Evolutionary conservation across 2,329 filamentous ascomycete genomes (phyloP).

Genomic region (Colletotrichum plurivorum): DNA sequence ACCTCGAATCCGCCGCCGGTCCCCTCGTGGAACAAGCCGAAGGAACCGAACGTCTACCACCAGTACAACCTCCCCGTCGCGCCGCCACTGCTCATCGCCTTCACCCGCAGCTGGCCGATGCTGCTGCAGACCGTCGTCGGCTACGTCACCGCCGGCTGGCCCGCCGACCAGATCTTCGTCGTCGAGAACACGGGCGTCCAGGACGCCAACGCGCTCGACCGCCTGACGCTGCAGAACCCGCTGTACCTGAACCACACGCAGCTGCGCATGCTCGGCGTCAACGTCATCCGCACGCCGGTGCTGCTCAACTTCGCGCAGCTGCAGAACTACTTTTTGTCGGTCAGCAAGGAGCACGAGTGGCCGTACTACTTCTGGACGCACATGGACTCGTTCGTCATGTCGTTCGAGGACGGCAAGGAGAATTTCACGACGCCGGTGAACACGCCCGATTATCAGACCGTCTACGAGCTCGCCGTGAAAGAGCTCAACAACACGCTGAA

Average conservation of each 20-base stretch:
- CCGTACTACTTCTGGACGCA: slow-evolving; percentile 69
- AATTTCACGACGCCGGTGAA: slow-evolving; percentile 45
- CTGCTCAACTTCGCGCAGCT: slow-evolving; percentile 68
- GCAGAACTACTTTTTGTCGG: slow-evolving; percentile 66
- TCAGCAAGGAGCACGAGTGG: slow-evolving; percentile 60
- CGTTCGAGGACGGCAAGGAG: slow-evolving; percentile 54
- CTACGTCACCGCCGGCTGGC: slow-evolving; percentile 73
- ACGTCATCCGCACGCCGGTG: slow-evolving; percentile 65
- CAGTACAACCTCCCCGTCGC: slow-evolving; percentile 54
- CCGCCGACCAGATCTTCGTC: slow-evolving; percentile 68
- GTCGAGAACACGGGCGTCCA: slow-evolving; percentile 73
- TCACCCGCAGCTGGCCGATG: slow-evolving; percentile 69
- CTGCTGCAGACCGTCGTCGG: slow-evolving; percentile 69
- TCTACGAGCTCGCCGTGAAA: slow-evolving; percentile 57
- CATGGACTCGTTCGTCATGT: slow-evolving; percentile 64
- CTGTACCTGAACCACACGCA: slow-evolving; percentile 68
- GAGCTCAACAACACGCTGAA: slow-evolving; percentile 51
- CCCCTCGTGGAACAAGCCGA: slow-evolving; percentile 60
- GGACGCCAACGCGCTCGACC: slow-evolving; percentile 62
- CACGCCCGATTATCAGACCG: slow-evolving; percentile 55
- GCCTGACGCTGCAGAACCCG: slow-evolving; percentile 67
- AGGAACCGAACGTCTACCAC: slow-evolving; percentile 51
- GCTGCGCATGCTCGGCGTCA: slow-evolving; percentile 65
- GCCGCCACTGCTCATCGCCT: slow-evolving; percentile 70
- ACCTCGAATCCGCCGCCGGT: slow-evolving; percentile 56